Percentiles rank a stretch among this genome's conserved stretches.
Conservation (phyloP, 2,329 filamentous ascomycete species). For the Phoma sp. region DNA sequence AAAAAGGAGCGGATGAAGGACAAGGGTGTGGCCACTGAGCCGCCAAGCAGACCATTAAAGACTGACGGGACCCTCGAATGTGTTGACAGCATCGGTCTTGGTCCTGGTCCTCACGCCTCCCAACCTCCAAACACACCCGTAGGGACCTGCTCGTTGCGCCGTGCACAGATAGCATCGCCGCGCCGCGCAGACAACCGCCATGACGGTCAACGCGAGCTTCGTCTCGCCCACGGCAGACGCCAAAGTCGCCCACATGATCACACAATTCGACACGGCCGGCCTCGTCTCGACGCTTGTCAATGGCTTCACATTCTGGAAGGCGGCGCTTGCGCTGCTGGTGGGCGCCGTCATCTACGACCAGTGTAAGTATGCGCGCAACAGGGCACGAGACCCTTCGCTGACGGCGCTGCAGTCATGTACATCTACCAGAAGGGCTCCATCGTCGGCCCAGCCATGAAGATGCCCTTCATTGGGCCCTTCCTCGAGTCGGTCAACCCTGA, state of each 20-base stretch:
- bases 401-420: constrained; percentile 59
- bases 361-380: constrained; percentile 63
- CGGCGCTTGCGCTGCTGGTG: constrained; percentile 67
- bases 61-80: constrained; percentile 9
- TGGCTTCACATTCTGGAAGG: constrained; percentile 38
- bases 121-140: neutral
- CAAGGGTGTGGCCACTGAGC: constrained; percentile 7
- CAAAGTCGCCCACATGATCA: constrained; percentile 39
- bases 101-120: constrained; percentile 8
- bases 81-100: constrained; percentile 8
- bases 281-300: constrained; percentile 40
- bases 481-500: constrained; percentile 89
- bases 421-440: constrained; percentile 55
- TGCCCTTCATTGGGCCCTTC: constrained; percentile 80
- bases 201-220: constrained; percentile 48
- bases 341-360: constrained; percentile 87
- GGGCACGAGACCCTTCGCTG: constrained; percentile 8
- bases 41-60: constrained; percentile 19
- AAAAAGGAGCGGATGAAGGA: constrained; percentile 13
- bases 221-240: constrained; percentile 50
- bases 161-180: neutral
- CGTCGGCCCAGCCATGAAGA: constrained; percentile 55
- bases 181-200: constrained; percentile 14
- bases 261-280: constrained; percentile 39
- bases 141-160: constrained; percentile 2